phyloP scores from a whole-genome alignment of 257 asterid genomes.

The Solanum sejunctum region DNA sequence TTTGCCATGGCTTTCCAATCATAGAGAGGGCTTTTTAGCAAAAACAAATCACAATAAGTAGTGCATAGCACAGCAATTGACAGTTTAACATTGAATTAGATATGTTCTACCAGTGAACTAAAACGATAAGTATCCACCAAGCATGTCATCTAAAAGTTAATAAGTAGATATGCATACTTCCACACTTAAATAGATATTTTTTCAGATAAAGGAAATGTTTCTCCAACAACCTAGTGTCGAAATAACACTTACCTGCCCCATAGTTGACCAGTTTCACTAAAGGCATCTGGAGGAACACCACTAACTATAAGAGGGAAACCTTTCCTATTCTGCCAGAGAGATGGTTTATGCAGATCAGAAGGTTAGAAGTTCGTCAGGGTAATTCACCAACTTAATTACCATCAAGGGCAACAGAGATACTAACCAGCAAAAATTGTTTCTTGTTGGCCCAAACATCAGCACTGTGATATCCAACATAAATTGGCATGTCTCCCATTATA shows the following conservation, averaged over 20 bases:
- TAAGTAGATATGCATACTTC: neutral
- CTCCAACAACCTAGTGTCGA: neutral
- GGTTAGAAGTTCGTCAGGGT: neutral
- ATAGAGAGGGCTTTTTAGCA: constrained; percentile 64
- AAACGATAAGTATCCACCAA: neutral
- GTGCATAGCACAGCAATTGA: neutral
- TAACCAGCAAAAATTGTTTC: constrained; percentile 83
- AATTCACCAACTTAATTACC: neutral
- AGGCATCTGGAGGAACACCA: constrained; percentile 98
- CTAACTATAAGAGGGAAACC: constrained; percentile 88
- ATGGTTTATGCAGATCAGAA: constrained; percentile 8
- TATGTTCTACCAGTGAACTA: neutral
- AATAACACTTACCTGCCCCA: constrained; percentile 69
- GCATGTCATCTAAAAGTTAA: neutral
- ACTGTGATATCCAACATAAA: constrained; percentile 96
- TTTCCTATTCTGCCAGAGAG: constrained; percentile 39
- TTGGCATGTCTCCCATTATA: constrained; percentile 99
- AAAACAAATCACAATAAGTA: constrained; percentile 9
- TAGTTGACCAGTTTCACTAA: constrained; percentile 94
- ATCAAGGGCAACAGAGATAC: constrained; percentile 13
- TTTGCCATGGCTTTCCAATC: constrained; percentile 95
- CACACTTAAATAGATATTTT: neutral
- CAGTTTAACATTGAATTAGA: neutral
- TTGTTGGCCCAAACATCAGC: constrained; percentile 99
- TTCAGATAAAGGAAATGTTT: neutral